phyloP scores from a whole-genome alignment of 805 yeast genomes.

The Starmerella stigmatis region DNA sequence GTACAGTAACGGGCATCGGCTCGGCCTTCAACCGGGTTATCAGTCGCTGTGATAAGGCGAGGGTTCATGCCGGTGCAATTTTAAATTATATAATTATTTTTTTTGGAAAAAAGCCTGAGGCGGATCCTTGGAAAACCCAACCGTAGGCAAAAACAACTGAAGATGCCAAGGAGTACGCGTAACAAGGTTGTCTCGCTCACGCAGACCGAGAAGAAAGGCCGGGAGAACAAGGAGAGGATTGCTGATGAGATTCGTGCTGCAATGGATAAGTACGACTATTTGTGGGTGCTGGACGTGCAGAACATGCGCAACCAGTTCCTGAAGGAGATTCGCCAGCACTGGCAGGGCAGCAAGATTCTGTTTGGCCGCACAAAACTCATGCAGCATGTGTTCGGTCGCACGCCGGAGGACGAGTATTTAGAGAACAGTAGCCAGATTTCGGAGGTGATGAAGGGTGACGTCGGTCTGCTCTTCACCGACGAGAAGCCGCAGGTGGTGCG shows the following conservation, averaged over 20 bases:
- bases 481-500: slow-evolving; percentile 82
- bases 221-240: slow-evolving; percentile 80
- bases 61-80: no score
- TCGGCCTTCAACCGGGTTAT: no score
- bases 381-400: slow-evolving; percentile 83
- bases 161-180: slow-evolving; percentile 95
- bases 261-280: slow-evolving; percentile 64
- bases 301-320: slow-evolving; percentile 93
- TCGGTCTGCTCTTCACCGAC: slow-evolving; percentile 81
- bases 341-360: slow-evolving; percentile 82
- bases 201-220: slow-evolving; percentile 91
- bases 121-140: no score
- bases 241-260: slow-evolving; percentile 82
- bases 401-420: slow-evolving; percentile 80
- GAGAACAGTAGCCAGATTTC: slow-evolving; percentile 68
- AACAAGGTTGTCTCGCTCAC: slow-evolving; percentile 92
- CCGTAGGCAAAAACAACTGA: not conserved
- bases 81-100: slow-evolving; percentile 8
- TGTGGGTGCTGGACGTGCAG: slow-evolving; percentile 77
- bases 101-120: no score
- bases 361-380: slow-evolving; percentile 90
- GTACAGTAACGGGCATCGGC: slow-evolving; percentile 31
- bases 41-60: no score
- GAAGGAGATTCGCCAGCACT: slow-evolving; percentile 83
- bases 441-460: slow-evolving; percentile 57